Base-by-base conservation (phyloP, 805 yeast species). In the Teunomyces lycoperdinae region DNA sequence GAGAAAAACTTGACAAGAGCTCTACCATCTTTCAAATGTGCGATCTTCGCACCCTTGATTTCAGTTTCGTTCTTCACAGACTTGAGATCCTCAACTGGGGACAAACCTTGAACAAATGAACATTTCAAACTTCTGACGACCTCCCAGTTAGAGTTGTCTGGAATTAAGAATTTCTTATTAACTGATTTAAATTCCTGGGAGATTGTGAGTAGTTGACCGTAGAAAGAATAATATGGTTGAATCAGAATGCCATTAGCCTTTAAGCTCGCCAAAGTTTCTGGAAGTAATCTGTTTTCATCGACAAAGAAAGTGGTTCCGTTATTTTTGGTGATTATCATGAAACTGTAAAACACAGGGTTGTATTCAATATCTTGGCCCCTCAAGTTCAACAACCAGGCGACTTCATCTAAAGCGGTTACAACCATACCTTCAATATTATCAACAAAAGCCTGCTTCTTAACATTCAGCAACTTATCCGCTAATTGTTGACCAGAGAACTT, bases 401-500 rank as follows among this genome's bases (percentile, higher is more conserved):
- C 66, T 52, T 78, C 80, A 56, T 78, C 83, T 49, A 78, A 62
- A 4, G 81, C 73, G 47, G 74, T 67, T 5, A 78, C 63, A 9
- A 79, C 70, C 45, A 72, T 54, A 8, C 73, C 74, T 34, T 63
- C 60, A 28, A 66, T 61, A 35, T 64, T 58, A 9, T 46, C 42
- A 11, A 29, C 43, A 29, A 55, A 49, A 1, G 57, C 48, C 26
- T 49, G 42, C 13, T 50, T 35, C 35, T 54, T 54, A 28, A 85
- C 67, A 47, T 78, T 76, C 1, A 58, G 58, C 35, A 88, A 66
- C 63, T 94, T 94, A 2, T 77, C 71, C 35, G 67, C 59, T 33
- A 81, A 78, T 1, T 77, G 61, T 63, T 81, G 85, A 41, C 98
- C 99, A 5, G 87, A 70, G 62, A 63, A 85, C 51, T 80, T 70